phyloP scores from a whole-genome alignment of 2,329 filamentous ascomycete species.

The Hymenoscyphus repandus region DNA sequence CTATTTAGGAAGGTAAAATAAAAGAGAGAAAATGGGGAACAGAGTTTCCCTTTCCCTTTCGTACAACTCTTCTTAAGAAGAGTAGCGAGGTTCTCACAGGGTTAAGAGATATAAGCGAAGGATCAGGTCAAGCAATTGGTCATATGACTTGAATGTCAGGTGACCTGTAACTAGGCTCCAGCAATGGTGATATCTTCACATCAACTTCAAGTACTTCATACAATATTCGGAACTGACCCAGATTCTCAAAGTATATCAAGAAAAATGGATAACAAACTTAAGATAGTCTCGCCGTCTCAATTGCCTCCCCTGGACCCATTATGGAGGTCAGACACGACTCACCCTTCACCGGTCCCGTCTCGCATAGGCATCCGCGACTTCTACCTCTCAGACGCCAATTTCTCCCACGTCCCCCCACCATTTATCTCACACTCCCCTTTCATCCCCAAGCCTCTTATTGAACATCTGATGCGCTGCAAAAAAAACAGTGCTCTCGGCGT shows the following conservation, averaged over 20 bases:
- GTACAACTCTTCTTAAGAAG: too few species aligned
- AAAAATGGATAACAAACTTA: not conserved
- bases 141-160: too few species aligned
- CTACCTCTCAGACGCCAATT: conserved; percentile 10
- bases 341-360: conserved; percentile 9
- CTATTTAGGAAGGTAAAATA: too few species aligned
- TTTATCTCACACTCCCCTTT: conserved; percentile 21
- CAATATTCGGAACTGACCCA: not conserved
- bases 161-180: too few species aligned
- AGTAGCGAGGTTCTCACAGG: too few species aligned
- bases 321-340: not conserved
- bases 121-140: too few species aligned
- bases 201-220: not conserved
- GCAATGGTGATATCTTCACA: too few species aligned
- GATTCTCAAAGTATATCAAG: not conserved
- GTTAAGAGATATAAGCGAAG: too few species aligned
- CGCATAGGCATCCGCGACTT: conserved; percentile 5
- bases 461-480: conserved; percentile 23
- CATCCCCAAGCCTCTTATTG: conserved; percentile 13
- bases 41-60: too few species aligned
- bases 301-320: not conserved
- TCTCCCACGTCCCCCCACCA: conserved; percentile 14
- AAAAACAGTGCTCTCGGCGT: conserved; percentile 18
- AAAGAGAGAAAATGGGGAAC: too few species aligned
- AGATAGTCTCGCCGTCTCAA: not conserved